Evolutionary conservation across 768 basidiomycete genomes (phyloP).

Genomic region (Hericium erinaceus): DNA sequence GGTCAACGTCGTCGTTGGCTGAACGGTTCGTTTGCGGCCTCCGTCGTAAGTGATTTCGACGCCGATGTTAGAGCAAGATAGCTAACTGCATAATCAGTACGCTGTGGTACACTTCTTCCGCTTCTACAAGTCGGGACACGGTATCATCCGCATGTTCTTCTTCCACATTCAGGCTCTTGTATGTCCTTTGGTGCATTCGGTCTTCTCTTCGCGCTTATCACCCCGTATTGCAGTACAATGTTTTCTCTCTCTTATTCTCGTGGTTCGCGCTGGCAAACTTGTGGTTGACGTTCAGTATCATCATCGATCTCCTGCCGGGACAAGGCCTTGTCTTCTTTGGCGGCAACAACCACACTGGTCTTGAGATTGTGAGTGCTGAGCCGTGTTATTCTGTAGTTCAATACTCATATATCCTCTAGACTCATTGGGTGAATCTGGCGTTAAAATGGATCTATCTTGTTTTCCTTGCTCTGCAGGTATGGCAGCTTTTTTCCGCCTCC

Average conservation of each 20-base stretch:
- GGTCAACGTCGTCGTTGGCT: conserved; percentile 94
- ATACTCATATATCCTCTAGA: conserved; percentile 33
- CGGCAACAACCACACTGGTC: conserved; percentile 28
- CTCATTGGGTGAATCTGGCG: conserved; percentile 77
- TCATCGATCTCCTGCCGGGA: conserved; percentile 74
- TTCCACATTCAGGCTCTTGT: conserved; percentile 90
- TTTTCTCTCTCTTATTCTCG: conserved; percentile 77
- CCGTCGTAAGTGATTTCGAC: conserved; percentile 49
- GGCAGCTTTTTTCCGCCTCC: background rate
- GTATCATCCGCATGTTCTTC: conserved; percentile 90
- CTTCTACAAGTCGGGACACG: conserved; percentile 81
- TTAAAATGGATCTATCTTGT: conserved; percentile 84
- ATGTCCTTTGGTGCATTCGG: conserved; percentile 21
- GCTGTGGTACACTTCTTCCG: conserved; percentile 89
- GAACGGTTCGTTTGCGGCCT: conserved; percentile 93
- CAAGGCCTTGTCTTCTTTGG: conserved; percentile 57
- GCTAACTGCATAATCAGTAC: conserved; percentile 40
- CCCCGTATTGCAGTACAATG: conserved; percentile 55
- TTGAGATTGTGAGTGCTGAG: conserved; percentile 44
- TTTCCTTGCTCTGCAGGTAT: conserved; percentile 70
- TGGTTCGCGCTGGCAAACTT: conserved; percentile 92
- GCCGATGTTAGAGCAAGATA: background rate
- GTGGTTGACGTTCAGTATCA: conserved; percentile 94
- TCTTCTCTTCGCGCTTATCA: background rate
- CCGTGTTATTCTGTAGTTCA: background rate